These are phyloP conservation scores for Lentinula sp. DNA, from an alignment of 768 basidiomycete genomes.

Conservation along the genomic window DNA sequence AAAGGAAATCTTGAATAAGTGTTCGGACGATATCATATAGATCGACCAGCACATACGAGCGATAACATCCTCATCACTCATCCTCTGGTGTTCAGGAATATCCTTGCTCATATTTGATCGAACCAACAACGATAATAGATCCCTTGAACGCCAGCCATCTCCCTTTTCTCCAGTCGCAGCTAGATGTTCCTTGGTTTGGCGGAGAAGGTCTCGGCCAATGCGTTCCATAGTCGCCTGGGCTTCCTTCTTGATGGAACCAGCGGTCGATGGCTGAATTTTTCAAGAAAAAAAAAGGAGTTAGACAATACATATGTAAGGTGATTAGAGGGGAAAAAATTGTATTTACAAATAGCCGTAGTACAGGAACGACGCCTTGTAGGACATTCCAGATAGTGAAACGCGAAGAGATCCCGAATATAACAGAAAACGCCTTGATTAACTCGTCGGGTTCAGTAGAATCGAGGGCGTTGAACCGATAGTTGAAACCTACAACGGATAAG, in stretches of 20 bases:
- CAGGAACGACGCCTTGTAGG: conserved; percentile 9
- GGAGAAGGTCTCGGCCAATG: conserved; percentile 32
- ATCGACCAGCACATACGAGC: conserved; percentile 7
- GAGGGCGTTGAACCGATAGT: conserved; percentile 28
- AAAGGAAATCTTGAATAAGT: neutral
- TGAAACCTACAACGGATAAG: conserved; percentile 24
- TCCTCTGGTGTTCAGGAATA: conserved; percentile 31
- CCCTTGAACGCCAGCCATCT: conserved; percentile 26
- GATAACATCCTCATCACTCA: conserved; percentile 45
- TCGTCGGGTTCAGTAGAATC: conserved; percentile 16
- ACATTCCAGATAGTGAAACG: conserved; percentile 10
- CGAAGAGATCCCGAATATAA: conserved; percentile 17
- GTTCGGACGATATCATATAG: no score
- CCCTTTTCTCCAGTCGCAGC: conserved; percentile 12
- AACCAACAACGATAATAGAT: conserved; percentile 41
- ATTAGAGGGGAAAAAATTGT: no score
- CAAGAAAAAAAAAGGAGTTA: neutral
- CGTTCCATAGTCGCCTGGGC: conserved; percentile 28
- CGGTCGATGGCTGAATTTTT: conserved; percentile 21
- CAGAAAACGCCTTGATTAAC: conserved; percentile 25
- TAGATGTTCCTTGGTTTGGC: conserved; percentile 28
- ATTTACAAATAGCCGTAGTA: conserved; percentile 1
- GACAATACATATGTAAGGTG: neutral
- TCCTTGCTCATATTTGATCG: conserved; percentile 46
- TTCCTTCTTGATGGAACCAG: conserved; percentile 18